These are phyloP conservation scores for Forsythia viridissima DNA, from an alignment of 257 asterid species.

Conservation along the genomic window DNA sequence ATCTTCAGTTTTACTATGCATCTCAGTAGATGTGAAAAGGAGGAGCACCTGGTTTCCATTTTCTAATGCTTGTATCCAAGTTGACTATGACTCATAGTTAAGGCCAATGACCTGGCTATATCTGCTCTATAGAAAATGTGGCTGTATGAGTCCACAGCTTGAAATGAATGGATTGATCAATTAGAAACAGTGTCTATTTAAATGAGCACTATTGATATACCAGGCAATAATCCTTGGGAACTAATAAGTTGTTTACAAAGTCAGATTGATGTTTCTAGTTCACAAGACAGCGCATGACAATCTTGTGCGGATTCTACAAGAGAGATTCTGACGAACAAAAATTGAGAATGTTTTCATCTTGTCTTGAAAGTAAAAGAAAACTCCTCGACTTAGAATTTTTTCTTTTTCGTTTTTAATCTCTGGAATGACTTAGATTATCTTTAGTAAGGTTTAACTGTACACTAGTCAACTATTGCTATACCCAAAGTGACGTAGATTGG, in stretches of 20 bases:
- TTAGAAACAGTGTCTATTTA: background rate
- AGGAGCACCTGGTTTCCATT: background rate
- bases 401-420: too few species aligned
- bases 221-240: background rate
- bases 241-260: background rate
- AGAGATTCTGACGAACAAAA: background rate
- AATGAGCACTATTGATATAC: background rate
- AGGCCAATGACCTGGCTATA: slow-evolving; percentile 14
- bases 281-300: background rate
- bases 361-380: background rate
- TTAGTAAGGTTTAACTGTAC: background rate
- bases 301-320: background rate
- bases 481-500: background rate
- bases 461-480: background rate
- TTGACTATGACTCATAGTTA: background rate
- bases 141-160: background rate
- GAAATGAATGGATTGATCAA: slow-evolving; percentile 3
- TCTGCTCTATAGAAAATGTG: background rate
- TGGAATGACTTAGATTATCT: background rate
- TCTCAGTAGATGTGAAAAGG: background rate
- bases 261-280: slow-evolving; percentile 6
- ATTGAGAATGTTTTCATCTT: background rate
- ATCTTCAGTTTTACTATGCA: background rate
- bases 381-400: too few species aligned
- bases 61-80: background rate